Base-by-base conservation (phyloP, 306 rosid species). In the Oemleria cerasiformis region DNA sequence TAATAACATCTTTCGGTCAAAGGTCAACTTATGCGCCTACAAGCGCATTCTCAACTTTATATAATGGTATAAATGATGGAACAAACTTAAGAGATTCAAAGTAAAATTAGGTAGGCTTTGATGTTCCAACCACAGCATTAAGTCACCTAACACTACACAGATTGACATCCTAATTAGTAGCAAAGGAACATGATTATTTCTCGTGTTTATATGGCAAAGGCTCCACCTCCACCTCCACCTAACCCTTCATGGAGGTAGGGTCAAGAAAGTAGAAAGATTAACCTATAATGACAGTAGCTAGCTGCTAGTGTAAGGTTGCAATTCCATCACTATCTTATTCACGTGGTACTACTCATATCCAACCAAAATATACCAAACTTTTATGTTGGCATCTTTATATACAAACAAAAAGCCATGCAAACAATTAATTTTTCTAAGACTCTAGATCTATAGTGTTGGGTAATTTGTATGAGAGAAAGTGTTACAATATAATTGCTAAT, bases 121-220 rank as follows among this genome's bases (percentile, higher is more conserved):
- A 49, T 50, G 19, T 78, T 61, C 73, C 66, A 79, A 59, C 74
- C 9, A 59, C 71, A 65, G 59, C 7, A 51, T 51, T 39, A 38
- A 25, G 70, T 2, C 85, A 81, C 90, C 82, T 78, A 85, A 62
- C 77, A 74, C 67, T 61, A 49, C 55, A 65, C 39, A 63, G 57
- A 65, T 40, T 23, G 58, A 36, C 43, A 66, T 45, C 55, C 72
- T 30, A 65, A 72, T 63, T 40, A 71, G 70, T 68, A 54, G 45
- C 67, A 48, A 13, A 36, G 40, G 40, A 57, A 48, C 47, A 48
- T 25, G 23, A 44, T 30, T 23, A 1, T 21, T 57, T 30, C 34
- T 21, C 36, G 34, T 11, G 21, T 11, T 49, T 41, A 1, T 30
- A 30, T 30, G 3, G 36, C 36, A 30, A 30, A 30, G 36, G 36